Conservation (phyloP, 306 rosid genomes). For the Vicia faba region DNA sequence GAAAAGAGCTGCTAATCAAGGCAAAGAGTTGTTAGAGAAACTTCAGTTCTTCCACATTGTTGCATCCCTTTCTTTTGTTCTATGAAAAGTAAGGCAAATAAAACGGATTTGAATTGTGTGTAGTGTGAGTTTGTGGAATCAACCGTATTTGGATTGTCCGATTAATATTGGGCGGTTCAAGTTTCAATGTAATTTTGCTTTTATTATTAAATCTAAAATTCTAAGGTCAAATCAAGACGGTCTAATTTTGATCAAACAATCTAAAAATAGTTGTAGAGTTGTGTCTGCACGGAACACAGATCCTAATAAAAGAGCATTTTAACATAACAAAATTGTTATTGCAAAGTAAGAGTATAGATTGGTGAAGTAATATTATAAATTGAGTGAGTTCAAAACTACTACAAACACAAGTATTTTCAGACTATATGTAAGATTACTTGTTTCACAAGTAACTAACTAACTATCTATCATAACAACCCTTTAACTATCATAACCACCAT, state of each 20-base stretch:
- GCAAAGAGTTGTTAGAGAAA: constrained; percentile 71
- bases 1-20: constrained; percentile 59
- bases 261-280: no score
- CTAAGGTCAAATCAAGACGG: background rate
- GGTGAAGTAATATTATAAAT: no score
- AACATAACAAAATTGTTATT: no score
- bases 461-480: no score
- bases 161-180: background rate
- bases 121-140: background rate
- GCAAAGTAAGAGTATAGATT: no score
- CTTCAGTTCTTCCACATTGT: constrained; percentile 91
- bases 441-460: no score
- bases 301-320: no score
- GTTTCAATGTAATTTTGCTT: background rate
- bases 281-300: no score
- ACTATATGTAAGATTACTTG: no score
- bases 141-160: background rate
- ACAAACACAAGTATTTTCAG: no score
- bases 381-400: no score
- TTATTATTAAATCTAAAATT: background rate
- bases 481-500: no score
- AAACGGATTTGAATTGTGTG: background rate
- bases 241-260: background rate
- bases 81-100: background rate
- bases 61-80: constrained; percentile 77